These are phyloP conservation scores for Solanum tarapatanum DNA, from an alignment of 257 asterid species.

Conservation along the genomic window DNA sequence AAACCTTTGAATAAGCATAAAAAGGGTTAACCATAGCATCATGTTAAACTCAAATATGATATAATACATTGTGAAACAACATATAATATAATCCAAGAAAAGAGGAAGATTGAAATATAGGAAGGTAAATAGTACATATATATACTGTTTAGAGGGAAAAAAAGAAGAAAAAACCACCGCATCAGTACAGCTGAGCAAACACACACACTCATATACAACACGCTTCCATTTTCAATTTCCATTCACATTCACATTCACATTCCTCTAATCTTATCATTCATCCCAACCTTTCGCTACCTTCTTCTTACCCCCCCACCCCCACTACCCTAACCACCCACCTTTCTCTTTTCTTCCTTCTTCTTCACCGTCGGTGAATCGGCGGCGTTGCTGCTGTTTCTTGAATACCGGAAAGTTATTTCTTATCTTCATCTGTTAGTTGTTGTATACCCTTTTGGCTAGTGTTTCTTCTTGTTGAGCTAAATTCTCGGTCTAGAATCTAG, in stretches of 20 bases:
- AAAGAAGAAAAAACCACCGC: conserved; percentile 8
- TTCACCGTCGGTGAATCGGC: background rate
- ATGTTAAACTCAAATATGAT: too few relatives aligned
- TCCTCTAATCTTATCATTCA: conserved; percentile 17
- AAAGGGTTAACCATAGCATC: too few relatives aligned
- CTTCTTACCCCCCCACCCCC: conserved; percentile 6
- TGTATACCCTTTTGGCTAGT: background rate
- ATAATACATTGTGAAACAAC: too few relatives aligned
- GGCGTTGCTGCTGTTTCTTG: background rate
- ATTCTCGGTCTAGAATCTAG: background rate
- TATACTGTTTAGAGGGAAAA: background rate
- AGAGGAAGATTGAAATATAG: background rate
- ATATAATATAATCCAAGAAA: too few relatives aligned
- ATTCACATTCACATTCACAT: conserved; percentile 20
- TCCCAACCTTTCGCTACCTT: conserved; percentile 34
- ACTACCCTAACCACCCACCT: background rate
- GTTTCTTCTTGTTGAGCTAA: background rate
- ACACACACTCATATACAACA: background rate
- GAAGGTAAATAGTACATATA: background rate
- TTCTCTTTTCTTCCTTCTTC: background rate
- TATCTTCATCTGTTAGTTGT: background rate
- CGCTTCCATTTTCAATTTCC: background rate
- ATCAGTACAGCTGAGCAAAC: conserved; percentile 1
- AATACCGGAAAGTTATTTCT: background rate
- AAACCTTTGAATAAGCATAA: too few relatives aligned